Evolutionary conservation across 805 yeast species (phyloP).

Genomic region (Candida boleticola): DNA sequence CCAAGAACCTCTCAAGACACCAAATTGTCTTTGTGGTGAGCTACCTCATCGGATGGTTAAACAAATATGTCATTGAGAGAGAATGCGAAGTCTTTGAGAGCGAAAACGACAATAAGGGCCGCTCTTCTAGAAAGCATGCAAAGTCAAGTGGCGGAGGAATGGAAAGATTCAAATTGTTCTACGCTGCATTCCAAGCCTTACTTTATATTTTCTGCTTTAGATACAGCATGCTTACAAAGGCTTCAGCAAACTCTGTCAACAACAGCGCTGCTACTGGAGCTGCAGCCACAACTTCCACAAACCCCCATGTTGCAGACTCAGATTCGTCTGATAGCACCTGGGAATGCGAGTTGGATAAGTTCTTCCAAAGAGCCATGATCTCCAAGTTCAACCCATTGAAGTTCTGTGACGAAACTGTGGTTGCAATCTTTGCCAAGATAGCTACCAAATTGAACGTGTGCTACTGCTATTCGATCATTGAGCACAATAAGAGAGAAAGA

Average conservation of each 20-base stretch:
- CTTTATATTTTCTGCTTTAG: constrained; percentile 91
- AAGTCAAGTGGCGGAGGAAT: constrained; percentile 55
- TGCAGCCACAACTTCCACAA: background rate
- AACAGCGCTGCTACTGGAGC: background rate
- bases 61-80: constrained; percentile 76
- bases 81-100: constrained; percentile 71
- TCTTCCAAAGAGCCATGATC: constrained; percentile 80
- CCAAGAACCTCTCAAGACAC: constrained; percentile 62
- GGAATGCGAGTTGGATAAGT: constrained; percentile 80
- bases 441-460: constrained; percentile 88
- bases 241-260: background rate
- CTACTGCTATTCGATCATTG: constrained; percentile 90
- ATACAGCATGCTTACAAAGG: constrained; percentile 48
- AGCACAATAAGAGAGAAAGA: constrained; percentile 77
- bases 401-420: constrained; percentile 91
- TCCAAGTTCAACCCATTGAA: constrained; percentile 92
- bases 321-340: constrained; percentile 43
- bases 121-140: constrained; percentile 1
- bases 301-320: background rate
- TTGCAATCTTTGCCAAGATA: constrained; percentile 86
- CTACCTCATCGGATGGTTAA: constrained; percentile 80
- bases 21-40: constrained; percentile 83
- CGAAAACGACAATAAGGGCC: constrained; percentile 12
- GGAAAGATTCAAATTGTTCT: constrained; percentile 87
- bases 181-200: constrained; percentile 87